phyloP scores from a whole-genome alignment of 176 grass and related monocot genomes.

The Oryza coarctata region DNA sequence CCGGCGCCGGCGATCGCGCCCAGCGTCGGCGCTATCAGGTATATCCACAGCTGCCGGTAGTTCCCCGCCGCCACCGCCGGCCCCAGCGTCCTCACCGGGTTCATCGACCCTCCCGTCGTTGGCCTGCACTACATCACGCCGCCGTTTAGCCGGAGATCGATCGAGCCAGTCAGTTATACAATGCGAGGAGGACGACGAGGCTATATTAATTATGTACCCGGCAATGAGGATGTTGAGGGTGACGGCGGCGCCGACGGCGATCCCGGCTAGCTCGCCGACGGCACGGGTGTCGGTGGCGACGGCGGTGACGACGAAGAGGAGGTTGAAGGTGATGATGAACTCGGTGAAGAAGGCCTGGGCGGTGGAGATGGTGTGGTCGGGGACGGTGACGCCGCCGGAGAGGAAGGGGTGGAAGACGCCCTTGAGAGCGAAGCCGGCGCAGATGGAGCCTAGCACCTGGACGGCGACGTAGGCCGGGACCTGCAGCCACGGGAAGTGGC shows the following conservation, averaged over 20 bases:
- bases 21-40: conserved; percentile 80
- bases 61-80: conserved; percentile 89
- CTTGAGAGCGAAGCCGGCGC: conserved; percentile 90
- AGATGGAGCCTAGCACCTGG: conserved; percentile 85
- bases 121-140: conserved; percentile 37
- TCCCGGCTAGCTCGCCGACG: conserved; percentile 26
- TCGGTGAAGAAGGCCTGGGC: conserved; percentile 92
- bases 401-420: conserved; percentile 94
- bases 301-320: conserved; percentile 94
- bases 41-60: conserved; percentile 94
- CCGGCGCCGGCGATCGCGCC: conserved; percentile 69
- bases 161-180: neutral
- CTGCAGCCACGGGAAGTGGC: conserved; percentile 95
- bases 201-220: conserved; percentile 42
- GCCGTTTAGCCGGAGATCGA: neutral
- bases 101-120: conserved; percentile 91
- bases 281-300: conserved; percentile 94
- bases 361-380: conserved; percentile 67
- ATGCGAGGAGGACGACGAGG: neutral
- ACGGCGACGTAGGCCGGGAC: conserved; percentile 78
- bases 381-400: conserved; percentile 92
- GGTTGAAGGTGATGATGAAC: conserved; percentile 98
- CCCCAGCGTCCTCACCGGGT: conserved; percentile 90
- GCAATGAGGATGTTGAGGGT: conserved; percentile 48
- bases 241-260: neutral